Base-by-base conservation (phyloP, 2,329 filamentous ascomycete genomes). In the Exserohilum turcica region DNA sequence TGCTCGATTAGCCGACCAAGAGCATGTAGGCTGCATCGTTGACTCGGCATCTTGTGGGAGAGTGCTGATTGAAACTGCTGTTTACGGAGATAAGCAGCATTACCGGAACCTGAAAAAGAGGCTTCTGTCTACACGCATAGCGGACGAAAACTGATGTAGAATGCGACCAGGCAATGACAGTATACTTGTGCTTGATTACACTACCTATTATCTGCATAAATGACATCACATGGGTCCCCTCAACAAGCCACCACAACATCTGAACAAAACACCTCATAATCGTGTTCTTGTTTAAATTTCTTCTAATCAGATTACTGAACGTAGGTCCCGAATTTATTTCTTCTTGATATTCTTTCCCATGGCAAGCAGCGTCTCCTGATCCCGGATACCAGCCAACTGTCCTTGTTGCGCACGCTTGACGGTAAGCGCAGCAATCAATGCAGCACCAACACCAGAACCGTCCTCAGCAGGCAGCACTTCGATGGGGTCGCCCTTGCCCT, bases 381-480 rank as follows among this genome's bases (percentile, higher is more conserved):
- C 79, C 44, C 79, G 77, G 60, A 88, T 84, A 64, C 85, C 85
- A 28, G 78, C 79, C 46, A 80, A 60, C 65, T 86, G 84, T 29
- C 85, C 85, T 44, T 81, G 78, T 72, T 84, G 80, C 57, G 84
- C 80, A 54, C 85, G 78, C 78, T 86, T 85, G 55, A 87, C 72
- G 8, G 85, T 88, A 70, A 88, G 69, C 6, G 86, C 86, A 6
- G 94, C 94, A 80, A 99, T 97, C 56, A 99, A 79, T 4, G 94
- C 94, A 38, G 93, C 94, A 63, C 93, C 93, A n/a, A 97, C 94
- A 84, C 93, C 94, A 61, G 89, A 93, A 61, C 94, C 94, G 74
- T 99, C 94, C 78, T 99, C 94, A 56, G 94, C 92, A 40, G 92
- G 88, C 61, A 93, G 77, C 63, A 97, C 86, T 78, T 92, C 88